A percentile compares a stretch with the other conserved stretches of the same genome.
Evolutionary conservation across 805 yeast genomes (phyloP).

Genomic region (Candida methanosorbosa): DNA sequence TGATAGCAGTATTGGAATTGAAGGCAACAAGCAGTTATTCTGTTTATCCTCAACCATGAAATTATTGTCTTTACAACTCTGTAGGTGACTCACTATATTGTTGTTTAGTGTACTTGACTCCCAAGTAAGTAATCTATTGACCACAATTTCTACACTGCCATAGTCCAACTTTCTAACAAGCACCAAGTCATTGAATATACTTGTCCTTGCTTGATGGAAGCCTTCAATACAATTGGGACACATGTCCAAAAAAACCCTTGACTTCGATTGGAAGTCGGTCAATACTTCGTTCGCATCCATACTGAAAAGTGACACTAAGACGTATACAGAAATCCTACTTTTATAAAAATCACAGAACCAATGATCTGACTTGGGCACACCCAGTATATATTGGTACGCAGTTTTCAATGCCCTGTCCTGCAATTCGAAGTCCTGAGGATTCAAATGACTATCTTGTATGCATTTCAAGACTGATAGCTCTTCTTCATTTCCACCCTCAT

Average conservation of each 20-base stretch:
- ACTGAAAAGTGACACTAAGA: constrained; percentile 29
- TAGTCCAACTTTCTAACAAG: constrained; percentile 31
- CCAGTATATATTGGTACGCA: not conserved
- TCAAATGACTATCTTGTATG: too few relatives aligned
- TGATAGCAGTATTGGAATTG: constrained; percentile 17
- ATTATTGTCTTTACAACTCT: not conserved
- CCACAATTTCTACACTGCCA: constrained; percentile 12
- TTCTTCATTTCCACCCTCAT: too few relatives aligned
- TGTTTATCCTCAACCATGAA: not conserved
- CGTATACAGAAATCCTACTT: constrained; percentile 41
- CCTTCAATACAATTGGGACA: constrained; percentile 48
- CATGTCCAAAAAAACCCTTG: constrained; percentile 23
- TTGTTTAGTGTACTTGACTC: constrained; percentile 8
- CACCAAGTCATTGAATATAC: constrained; percentile 43
- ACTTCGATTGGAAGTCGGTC: not conserved
- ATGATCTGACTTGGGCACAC: constrained; percentile 24
- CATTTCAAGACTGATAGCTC: too few relatives aligned
- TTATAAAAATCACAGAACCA: constrained; percentile 59
- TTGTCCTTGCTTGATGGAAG: constrained; percentile 46
- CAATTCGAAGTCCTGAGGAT: constrained; percentile 4
- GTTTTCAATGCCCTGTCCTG: not conserved
- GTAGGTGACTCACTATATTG: not conserved
- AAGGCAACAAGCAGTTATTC: constrained; percentile 9
- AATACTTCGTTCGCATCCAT: constrained; percentile 21
- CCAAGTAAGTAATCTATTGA: constrained; percentile 17